Evolutionary conservation across 148 eudicot species (phyloP), one percentile per base, ranked within the genome.

Genomic region (Heliosperma pusillum): DNA sequence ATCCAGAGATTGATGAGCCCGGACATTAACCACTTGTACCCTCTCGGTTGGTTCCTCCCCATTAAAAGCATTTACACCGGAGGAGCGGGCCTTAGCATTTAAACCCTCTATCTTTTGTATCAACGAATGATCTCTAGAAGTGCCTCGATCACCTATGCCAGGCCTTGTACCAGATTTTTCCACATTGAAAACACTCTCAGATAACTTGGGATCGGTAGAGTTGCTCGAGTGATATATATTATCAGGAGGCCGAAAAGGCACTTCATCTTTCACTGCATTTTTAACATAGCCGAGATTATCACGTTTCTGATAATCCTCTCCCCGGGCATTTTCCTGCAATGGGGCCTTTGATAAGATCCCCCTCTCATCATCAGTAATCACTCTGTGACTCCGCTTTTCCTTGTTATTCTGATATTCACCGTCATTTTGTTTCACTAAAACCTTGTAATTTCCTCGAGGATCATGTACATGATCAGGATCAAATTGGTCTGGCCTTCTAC

Each of bases 71-170:
- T 83, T 80, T 62, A 75, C 89, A 81, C 89, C 97, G 65, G 90
- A 82, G 72, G 82, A 83, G 62, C 97, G 89, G 12, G 82, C 81
- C 86, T 92, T 92, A 16, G 89, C 97, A 90, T 96, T 96, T 66
- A 90, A 78, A 74, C 88, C 90, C 73, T 90, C 99, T 67, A 96
- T 87, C 73, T 89, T 92, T 76, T 88, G 88, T 62, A 96, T 87
- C 83, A 96, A 76, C 17, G 80, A 84, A 22, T 87, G 77, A 69
- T 88, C 89, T 74, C 79, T 85, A 20, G 82, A 78, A 69, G 78
- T 42, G 84, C 81, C 72, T 29, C 30, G 80, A 80, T 62, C 75
- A 29, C 80, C 91, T 29, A 70, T 81, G 55, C 57, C 82, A 69
- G 70, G 62, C 44, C 63, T 19, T 15, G 68, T 56, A 78, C 78